These are phyloP conservation scores for Lolium rigidum DNA, from an alignment of 176 grass and related monocot species.

Conservation along the genomic window DNA sequence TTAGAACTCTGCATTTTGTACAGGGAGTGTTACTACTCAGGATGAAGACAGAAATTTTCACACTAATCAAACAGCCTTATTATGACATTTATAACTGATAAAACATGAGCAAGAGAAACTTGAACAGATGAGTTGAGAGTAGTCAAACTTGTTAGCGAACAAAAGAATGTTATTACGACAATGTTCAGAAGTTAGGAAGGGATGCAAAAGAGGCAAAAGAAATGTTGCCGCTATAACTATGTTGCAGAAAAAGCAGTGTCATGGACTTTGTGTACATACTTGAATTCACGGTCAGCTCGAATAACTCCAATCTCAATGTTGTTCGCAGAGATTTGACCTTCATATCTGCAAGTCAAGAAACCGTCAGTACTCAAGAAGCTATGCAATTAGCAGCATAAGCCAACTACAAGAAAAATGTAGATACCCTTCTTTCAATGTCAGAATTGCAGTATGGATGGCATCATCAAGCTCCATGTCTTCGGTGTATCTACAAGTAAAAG, in stretches of 20 bases:
- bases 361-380: conserved; percentile 22
- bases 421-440: conserved; percentile 99
- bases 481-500: conserved; percentile 64
- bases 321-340: conserved; percentile 94
- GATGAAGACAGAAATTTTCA: conserved; percentile 1
- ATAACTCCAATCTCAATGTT: conserved; percentile 99
- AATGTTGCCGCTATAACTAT: conserved; percentile 6
- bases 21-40: conserved; percentile 26
- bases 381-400: neutral
- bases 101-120: neutral
- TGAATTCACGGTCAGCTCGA: conserved; percentile 84
- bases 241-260: conserved; percentile 15
- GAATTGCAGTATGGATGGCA: conserved; percentile 96
- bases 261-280: conserved; percentile 44
- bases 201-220: neutral
- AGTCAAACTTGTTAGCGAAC: neutral
- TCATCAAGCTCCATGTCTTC: conserved; percentile 99
- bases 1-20: conserved; percentile 77
- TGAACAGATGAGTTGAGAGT: neutral
- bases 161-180: neutral
- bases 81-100: neutral
- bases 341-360: conserved; percentile 64
- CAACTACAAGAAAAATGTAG: neutral
- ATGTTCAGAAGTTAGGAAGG: neutral
- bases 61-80: conserved; percentile 2